Conservation (phyloP, 83 land plant species). For the Picea mariana region DNA sequence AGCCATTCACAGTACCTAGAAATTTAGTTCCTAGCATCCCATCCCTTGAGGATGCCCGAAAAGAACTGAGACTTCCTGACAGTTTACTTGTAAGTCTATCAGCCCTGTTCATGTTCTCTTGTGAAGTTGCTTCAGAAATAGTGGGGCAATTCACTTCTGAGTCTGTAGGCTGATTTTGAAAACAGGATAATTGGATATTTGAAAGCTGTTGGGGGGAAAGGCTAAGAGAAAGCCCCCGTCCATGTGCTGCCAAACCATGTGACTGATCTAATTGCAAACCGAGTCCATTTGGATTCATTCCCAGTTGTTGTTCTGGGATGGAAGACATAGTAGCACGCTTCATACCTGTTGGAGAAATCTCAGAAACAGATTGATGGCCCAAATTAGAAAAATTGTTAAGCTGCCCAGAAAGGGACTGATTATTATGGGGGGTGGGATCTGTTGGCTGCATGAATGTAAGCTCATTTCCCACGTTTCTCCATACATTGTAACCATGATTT, state of each 20-base stretch:
- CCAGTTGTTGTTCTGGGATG: conserved; percentile 27
- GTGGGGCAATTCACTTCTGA: background rate
- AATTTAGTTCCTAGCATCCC: conserved; percentile 14
- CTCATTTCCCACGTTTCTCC: conserved; percentile 9
- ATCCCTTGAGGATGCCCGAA: conserved; percentile 23
- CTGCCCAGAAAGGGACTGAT: conserved; percentile 13
- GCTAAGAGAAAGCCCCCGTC: conserved; percentile 59
- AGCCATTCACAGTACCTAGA: conserved; percentile 12
- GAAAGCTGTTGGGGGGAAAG: conserved; percentile 43
- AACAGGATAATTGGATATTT: conserved; percentile 30
- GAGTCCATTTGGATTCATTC: background rate
- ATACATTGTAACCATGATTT: conserved; percentile 23
- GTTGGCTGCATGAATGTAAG: background rate
- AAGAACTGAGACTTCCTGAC: conserved; percentile 15
- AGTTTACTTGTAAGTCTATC: background rate
- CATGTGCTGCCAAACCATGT: conserved; percentile 35
- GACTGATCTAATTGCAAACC: conserved; percentile 16
- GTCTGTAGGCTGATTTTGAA: conserved; percentile 29
- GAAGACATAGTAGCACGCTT: conserved; percentile 9
- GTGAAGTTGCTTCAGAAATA: background rate
- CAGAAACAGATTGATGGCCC: background rate
- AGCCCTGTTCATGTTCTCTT: background rate
- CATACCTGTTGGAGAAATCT: background rate
- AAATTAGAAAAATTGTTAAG: conserved; percentile 1
- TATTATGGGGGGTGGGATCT: background rate